Percentiles rank a stretch among this genome's conserved stretches.
phyloP scores from a whole-genome alignment of 768 basidiomycete genomes.

The Hortiboletus flavorubellus region DNA sequence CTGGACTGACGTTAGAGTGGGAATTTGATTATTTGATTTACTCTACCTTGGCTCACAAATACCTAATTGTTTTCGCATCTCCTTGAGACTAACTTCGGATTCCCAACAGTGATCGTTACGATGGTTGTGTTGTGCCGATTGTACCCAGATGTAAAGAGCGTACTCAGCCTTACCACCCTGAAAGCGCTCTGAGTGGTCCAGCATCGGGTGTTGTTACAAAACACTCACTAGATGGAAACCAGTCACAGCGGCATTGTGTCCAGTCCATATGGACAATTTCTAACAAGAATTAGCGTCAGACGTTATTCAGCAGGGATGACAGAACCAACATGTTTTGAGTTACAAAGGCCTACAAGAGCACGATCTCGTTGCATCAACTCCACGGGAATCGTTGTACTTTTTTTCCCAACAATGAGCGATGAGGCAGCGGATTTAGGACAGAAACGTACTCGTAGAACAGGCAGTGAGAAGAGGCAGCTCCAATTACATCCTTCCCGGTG shows the following conservation, averaged over 20 bases:
- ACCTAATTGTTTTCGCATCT: conserved; percentile 28
- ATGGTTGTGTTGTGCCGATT: conserved; percentile 25
- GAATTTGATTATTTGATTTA: not conserved
- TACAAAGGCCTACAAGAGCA: conserved; percentile 34
- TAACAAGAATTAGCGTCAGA: conserved; percentile 2
- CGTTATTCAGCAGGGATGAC: not conserved
- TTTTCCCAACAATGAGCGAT: not conserved
- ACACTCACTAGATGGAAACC: conserved; percentile 24
- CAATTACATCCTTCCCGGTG: conserved; percentile 30
- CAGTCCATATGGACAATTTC: conserved; percentile 19
- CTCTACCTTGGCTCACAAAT: conserved; percentile 39
- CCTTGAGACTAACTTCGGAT: conserved; percentile 31
- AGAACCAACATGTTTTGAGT: conserved; percentile 15
- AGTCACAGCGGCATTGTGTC: conserved; percentile 20
- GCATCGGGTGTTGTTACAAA: not conserved
- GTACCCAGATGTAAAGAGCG: conserved; percentile 25
- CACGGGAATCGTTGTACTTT: conserved; percentile 41
- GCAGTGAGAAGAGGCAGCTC: conserved; percentile 22
- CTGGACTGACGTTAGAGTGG: conserved; percentile 18
- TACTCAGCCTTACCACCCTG: conserved; percentile 41
- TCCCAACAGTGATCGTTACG: conserved; percentile 34
- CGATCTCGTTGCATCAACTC: conserved; percentile 40
- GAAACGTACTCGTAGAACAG: conserved; percentile 45
- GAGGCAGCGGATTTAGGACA: not conserved
- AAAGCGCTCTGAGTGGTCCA: conserved; percentile 5